A percentile compares a stretch with the other conserved stretches of the same genome.
Evolutionary conservation across 1,139 yeast species (phyloP).

Genomic region (Hyphopichia burtonii): DNA sequence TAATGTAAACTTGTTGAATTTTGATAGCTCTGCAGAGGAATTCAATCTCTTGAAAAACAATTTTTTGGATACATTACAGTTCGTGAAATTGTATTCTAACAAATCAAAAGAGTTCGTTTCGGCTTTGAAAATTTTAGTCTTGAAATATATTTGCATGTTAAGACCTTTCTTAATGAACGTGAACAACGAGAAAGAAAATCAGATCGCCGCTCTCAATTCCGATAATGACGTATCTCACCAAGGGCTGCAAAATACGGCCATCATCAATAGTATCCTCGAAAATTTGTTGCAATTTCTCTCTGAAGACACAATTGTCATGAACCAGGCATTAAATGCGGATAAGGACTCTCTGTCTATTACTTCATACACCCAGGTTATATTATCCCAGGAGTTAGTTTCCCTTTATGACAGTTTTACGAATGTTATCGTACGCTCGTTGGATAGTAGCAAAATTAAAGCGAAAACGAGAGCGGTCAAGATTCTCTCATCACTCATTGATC

Average conservation of each 20-base stretch:
- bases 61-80: slow-evolving; percentile 12
- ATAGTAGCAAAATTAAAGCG: slow-evolving; percentile 55
- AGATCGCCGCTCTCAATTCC: slow-evolving; percentile 10
- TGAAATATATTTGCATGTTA: slow-evolving; percentile 10
- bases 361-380: slow-evolving; percentile 14
- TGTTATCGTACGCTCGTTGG: slow-evolving; percentile 47
- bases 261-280: slow-evolving; percentile 3
- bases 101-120: slow-evolving; percentile 7
- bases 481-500: slow-evolving; percentile 43
- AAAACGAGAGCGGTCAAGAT: slow-evolving; percentile 66
- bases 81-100: slow-evolving; percentile 11
- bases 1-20: slow-evolving; percentile 12
- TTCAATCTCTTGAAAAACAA: slow-evolving; percentile 7
- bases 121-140: slow-evolving; percentile 12
- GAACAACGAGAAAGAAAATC: slow-evolving; percentile 5
- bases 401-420: slow-evolving; percentile 55
- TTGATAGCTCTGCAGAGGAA: slow-evolving; percentile 11
- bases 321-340: slow-evolving; percentile 11
- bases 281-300: slow-evolving; percentile 7
- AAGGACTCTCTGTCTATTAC: slow-evolving; percentile 11
- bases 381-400: slow-evolving; percentile 32
- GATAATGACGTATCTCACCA: slow-evolving; percentile 7
- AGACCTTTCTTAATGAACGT: slow-evolving; percentile 2
- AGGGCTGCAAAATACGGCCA: background rate
- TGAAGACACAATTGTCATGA: slow-evolving; percentile 10